Evolutionary conservation across 176 grass and related monocot species (phyloP), one percentile per base, ranked within the genome.

Genomic region (Thalia dealbata): DNA sequence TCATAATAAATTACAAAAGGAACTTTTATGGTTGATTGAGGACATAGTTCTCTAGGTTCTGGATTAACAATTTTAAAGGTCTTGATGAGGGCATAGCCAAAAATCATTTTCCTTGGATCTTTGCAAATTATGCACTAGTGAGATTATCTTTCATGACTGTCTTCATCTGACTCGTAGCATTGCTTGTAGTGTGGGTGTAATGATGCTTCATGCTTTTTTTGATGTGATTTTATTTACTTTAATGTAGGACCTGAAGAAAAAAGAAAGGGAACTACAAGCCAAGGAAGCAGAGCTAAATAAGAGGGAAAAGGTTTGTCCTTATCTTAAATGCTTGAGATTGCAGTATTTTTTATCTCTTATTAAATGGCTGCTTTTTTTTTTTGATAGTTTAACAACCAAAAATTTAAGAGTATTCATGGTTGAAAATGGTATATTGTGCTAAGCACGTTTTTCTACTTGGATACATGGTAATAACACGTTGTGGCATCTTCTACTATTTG

Each of bases 261-360:
- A 74, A 50, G 88, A 91, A 69, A 82, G 24, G 35, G 84, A 91
- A 76, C 79, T 91, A 61, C 63, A 87, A 67, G 79, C 73, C 67
- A 91, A 84, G 78, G 84, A 91, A 28, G 76, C 75, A 0, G 88
- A 91, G 32, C 24, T 91, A 66, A 84, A 87, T 73, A 87, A 80
- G 69, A 84, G 88, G 64, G 88, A 91, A 79, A 46, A 82, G 73
- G 88, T 87, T 76, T 51, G 25, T 64, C 52, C 3, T 19, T 42
- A 7, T 42, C 19, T 45, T 68, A 44, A 43, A 22, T 16, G 8
- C 2, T 45, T 8, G 23, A 29, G 43, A 42, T 14, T 30, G 27
- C 13, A 22, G 12, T 61, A 22, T 3, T 6, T 7, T 11, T 61
- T 11, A n/a, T n/a, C 2, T 61, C n/a, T 23, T 23, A 23, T 19